Base-by-base conservation (phyloP, 441 rosid species). In the Brassica hybrid region DNA sequence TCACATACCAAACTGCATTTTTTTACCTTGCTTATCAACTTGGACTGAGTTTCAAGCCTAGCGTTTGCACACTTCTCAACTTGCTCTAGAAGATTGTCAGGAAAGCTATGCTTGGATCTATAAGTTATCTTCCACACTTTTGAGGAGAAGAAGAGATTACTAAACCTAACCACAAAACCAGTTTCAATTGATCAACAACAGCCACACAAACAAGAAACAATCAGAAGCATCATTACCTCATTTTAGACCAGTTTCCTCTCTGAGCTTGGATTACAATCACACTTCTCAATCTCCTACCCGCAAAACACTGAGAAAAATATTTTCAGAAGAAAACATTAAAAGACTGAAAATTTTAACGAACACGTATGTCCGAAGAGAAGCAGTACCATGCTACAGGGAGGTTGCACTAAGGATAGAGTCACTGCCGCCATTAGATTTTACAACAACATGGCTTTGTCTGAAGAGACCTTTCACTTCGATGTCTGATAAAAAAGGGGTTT, bases 21-120 rank as follows among this genome's bases (percentile, higher is more conserved):
- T 43, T 11, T 11, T n/a, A n/a, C n/a, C n/a, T n/a, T 87, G 19
- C 65, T 83, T 17, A 85, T 82, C 74, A 88, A 71, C 84, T 84
- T 87, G 4, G 90, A 77, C 73, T 75, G 82, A 67, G 78, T 87
- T 7, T 86, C 78, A 48, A 78, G 81, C 78, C 86, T 81, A 54
- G 79, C 74, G 27, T 60, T 18, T 1, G 73, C 85, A 79, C 43
- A 81, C 14, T 72, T 81, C 6, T 81, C 84, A 38, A 83, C 82
- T 84, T 84, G 84, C 48, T 79, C 85, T 23, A 85, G 65, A 67
- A 86, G n/a, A 75, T 82, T 83, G 18, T 85, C 86, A 1, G 87
- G 72, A 73, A 82, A 81, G 25, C 78, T 85, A 75, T 85, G 91
- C 84, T 91, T 88, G 6, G 91, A 87, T 6, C 96, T 83, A 69